Evolutionary conservation across 179 eudicot species (phyloP), one percentile per base, ranked within the genome.

Genomic region (Silene noctiflora): DNA sequence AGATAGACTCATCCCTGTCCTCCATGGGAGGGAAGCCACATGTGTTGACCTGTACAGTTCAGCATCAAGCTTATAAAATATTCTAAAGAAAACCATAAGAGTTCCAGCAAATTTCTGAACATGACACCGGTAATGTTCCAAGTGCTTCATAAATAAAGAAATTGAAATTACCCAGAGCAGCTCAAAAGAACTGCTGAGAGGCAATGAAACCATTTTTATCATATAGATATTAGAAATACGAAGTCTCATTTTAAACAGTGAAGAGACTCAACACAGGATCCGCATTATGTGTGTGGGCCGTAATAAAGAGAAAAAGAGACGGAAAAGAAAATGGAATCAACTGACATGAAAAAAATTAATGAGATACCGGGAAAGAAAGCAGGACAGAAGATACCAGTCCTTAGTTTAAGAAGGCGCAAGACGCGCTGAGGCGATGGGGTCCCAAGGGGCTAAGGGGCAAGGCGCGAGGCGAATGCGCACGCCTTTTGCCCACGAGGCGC

Each of bases 1-100:
- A 76, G 13, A 84, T 78, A 75, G 93, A 83, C 86, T 87, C 91
- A 44, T 87, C 93, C 78, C 98, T 85, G 77, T 95, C 91, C 84
- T 95, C 99, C 80, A 93, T 24, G 19, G 99, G 99, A 78, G 98
- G 99, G 80, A 95, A 95, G 78, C 99, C 99, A 89, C 95, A 95
- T 67, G 99, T 93, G 81, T 86, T 88, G 55, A 93, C 99, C 99
- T 95, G 80, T 82, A 89, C 13, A 75, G 59, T 73, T 71, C 51
- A 64, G 4, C 20, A 72, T 44, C 27, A 33, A 66, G 62, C 69
- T 71, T 69, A 55, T 29, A 69, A 35, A 6, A 73, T 72, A 44
- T 53, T 24, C 53, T 44, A 27, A 55, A 14, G 22, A 51, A 67
- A 33, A 39, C 27, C 48, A 65, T 56, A 25, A 19, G 7, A 67